Evolutionary conservation across 2,329 filamentous ascomycete genomes (phyloP).

Genomic region (Fusarium oxysporum): DNA sequence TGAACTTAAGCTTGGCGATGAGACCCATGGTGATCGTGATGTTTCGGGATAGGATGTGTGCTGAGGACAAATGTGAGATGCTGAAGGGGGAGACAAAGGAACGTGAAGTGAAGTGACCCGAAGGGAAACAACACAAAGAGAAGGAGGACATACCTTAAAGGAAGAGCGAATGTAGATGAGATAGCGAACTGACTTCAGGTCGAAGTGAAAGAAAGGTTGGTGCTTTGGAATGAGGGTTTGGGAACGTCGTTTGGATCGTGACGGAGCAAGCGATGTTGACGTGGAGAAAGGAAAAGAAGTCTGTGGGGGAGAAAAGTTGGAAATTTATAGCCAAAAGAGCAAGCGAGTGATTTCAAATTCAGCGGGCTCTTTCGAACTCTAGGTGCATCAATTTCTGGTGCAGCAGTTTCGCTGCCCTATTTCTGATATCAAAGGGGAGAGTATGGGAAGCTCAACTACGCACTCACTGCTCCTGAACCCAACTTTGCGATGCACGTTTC

Average conservation of each 20-base stretch:
- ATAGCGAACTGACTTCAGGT: background rate
- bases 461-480: background rate
- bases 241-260: background rate
- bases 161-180: background rate
- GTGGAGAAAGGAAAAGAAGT: slow-evolving; percentile 1
- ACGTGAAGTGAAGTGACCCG: background rate
- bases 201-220: background rate
- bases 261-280: background rate
- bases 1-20: accelerated
- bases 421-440: background rate
- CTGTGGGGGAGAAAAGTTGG: background rate
- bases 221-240: background rate
- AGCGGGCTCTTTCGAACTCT: background rate
- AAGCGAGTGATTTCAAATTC: slow-evolving; percentile 6
- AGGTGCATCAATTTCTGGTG: background rate
- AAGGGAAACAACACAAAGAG: background rate
- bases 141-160: slow-evolving; percentile 5
- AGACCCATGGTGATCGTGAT: background rate
- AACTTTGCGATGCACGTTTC: background rate
- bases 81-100: background rate
- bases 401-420: slow-evolving; percentile 1
- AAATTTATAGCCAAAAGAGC: slow-evolving; percentile 12
- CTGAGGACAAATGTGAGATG: slow-evolving; percentile 6
- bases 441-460: background rate
- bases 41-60: no score